These are phyloP conservation scores for Hypoxylon fuscum DNA, from an alignment of 495 filamentous ascomycete genomes.

Conservation along the genomic window DNA sequence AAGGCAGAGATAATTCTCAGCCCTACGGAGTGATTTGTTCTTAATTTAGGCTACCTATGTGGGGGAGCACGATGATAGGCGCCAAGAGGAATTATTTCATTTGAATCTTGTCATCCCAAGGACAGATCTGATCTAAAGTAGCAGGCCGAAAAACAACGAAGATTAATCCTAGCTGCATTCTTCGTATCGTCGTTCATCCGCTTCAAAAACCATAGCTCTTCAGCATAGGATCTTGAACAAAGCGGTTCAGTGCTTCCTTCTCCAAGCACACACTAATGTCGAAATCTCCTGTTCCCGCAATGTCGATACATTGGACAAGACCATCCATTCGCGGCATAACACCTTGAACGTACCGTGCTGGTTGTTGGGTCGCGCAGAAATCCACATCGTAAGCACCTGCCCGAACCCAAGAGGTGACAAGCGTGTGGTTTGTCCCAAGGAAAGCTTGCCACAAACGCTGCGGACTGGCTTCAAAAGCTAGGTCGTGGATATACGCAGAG, in stretches of 20 bases:
- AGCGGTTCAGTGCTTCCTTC: constrained; percentile 39
- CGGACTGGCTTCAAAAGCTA: constrained; percentile 46
- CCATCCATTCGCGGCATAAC: constrained; percentile 53
- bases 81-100: too few species aligned
- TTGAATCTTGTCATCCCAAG: too few species aligned
- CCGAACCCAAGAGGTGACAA: constrained; percentile 53
- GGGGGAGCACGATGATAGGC: too few species aligned
- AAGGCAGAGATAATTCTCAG: too few species aligned
- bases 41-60: too few species aligned
- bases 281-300: constrained; percentile 46
- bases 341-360: constrained; percentile 46
- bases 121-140: too few species aligned
- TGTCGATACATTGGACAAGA: constrained; percentile 46
- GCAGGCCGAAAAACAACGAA: too few species aligned
- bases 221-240: constrained; percentile 42
- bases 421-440: constrained; percentile 45
- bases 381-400: constrained; percentile 49
- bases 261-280: constrained; percentile 48
- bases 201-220: constrained; percentile 32
- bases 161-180: too few species aligned
- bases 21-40: too few species aligned
- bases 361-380: constrained; percentile 36
- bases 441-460: constrained; percentile 54
- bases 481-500: constrained; percentile 45
- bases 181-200: too few species aligned